Evolutionary conservation across 2,329 filamentous ascomycete species (phyloP).

Genomic region (Aureobasidium sp.): DNA sequence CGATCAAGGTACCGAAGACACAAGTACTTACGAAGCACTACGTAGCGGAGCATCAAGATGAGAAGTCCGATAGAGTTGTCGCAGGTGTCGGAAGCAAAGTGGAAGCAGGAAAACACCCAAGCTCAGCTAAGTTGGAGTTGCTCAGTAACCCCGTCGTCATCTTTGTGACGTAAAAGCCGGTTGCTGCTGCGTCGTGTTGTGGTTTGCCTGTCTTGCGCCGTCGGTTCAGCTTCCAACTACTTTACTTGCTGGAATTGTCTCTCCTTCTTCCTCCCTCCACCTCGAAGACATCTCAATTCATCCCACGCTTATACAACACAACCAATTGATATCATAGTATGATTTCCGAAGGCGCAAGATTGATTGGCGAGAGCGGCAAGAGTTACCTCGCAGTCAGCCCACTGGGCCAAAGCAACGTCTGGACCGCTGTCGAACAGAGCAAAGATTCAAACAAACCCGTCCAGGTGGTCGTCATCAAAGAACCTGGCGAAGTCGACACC

Average conservation of each 20-base stretch:
- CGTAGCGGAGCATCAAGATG: background rate
- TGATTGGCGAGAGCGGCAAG: constrained; percentile 22
- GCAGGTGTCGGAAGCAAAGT: background rate
- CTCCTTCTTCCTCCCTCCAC: background rate
- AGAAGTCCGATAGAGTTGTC: background rate
- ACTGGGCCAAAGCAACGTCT: constrained; percentile 26
- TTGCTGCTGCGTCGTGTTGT: background rate
- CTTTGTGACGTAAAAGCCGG: constrained; percentile 1
- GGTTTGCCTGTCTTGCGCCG: background rate
- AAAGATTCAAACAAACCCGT: constrained; percentile 12
- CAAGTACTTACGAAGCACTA: background rate
- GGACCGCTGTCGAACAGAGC: constrained; percentile 21
- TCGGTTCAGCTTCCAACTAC: background rate
- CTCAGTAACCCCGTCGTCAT: background rate
- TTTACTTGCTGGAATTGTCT: constrained; percentile 2
- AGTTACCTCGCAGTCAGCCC: constrained; percentile 25
- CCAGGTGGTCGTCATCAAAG: constrained; percentile 24
- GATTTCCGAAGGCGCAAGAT: constrained; percentile 21
- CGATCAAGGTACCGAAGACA: background rate
- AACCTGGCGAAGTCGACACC: constrained; percentile 21
- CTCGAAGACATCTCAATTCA: background rate
- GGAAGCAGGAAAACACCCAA: constrained; percentile 1
- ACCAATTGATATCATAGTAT: constrained; percentile 1
- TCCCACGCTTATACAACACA: background rate
- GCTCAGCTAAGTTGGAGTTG: constrained; percentile 4